Evolutionary conservation across 2,329 filamentous ascomycete genomes (phyloP), one percentile per base, ranked within the genome.

Genomic region (Grosmannia serpens): DNA sequence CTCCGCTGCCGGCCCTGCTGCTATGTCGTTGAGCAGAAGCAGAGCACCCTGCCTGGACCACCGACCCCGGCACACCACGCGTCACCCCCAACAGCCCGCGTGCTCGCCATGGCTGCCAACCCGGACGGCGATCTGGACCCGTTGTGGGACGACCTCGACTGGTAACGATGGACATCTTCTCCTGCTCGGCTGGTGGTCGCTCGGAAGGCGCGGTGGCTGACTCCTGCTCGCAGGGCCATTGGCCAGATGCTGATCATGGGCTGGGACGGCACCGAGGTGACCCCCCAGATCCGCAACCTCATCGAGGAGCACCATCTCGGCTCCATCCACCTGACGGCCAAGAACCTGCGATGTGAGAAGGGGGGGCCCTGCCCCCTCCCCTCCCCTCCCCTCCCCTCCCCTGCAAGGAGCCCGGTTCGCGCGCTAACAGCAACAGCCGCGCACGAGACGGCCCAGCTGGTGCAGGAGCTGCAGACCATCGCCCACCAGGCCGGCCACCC

Each of bases 381-480:
- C n/a, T n/a, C n/a, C n/a, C n/a, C n/a, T n/a, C n/a, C n/a, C n/a
- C n/a, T n/a, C n/a, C n/a, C n/a, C n/a, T n/a, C n/a, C n/a, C n/a
- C n/a, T n/a, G n/a, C n/a, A n/a, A n/a, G n/a, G n/a, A n/a, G n/a
- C n/a, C n/a, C n/a, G n/a, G n/a, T n/a, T n/a, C n/a, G n/a, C n/a
- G n/a, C n/a, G n/a, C n/a, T n/a, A n/a, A n/a, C n/a, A n/a, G 35
- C 3, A 20, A 66, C 70, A 97, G 92, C 91, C 67, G 92, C 91
- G 61, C 86, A 95, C 70, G 88, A 96, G 68, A 91, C 92, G 35
- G 91, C 92, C 50, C 83, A 81, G 67, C 79, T 97, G 49, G 89
- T 96, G 33, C 87, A 94, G 68, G 91, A 97, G 68, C 78, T 99
- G 51, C 94, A 99, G 72, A 91, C 86, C 55, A 92, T 95, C 68